These are phyloP conservation scores for Meripilus lineatus DNA, from an alignment of 1,284 basidiomycete species.

Conservation along the genomic window DNA sequence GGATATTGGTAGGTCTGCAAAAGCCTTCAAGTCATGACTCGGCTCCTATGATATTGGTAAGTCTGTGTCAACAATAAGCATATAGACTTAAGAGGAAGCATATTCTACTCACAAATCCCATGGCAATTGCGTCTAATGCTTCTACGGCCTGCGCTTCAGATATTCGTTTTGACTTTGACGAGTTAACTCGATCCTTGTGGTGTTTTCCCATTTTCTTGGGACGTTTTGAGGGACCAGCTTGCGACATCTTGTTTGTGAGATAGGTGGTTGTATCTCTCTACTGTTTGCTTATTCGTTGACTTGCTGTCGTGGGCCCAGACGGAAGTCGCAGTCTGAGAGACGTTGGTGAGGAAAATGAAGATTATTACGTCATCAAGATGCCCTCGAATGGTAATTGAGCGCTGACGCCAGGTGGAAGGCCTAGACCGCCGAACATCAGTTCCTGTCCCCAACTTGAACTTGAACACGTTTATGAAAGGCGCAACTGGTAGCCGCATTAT, in stretches of 20 bases:
- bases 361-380: too few species aligned
- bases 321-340: too few species aligned
- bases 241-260: conserved; percentile 23
- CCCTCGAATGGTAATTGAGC: too few species aligned
- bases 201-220: conserved; percentile 17
- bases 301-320: too few species aligned
- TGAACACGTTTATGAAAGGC: too few species aligned
- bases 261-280: too few species aligned
- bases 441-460: too few species aligned
- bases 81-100: not conserved
- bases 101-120: conserved; percentile 49
- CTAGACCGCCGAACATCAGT: too few species aligned
- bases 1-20: conserved; percentile 69
- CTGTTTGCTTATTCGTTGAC: too few species aligned
- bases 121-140: conserved; percentile 45
- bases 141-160: conserved; percentile 52
- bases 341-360: too few species aligned
- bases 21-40: conserved; percentile 43
- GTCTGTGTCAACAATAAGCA: conserved; percentile 18
- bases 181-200: conserved; percentile 16
- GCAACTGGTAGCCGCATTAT: too few species aligned
- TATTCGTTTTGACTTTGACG: conserved; percentile 39
- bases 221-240: conserved; percentile 25
- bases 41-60: conserved; percentile 35
- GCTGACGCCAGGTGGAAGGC: too few species aligned